Evolutionary conservation across 495 filamentous ascomycete species (phyloP).

Genomic region (Neurospora africana): DNA sequence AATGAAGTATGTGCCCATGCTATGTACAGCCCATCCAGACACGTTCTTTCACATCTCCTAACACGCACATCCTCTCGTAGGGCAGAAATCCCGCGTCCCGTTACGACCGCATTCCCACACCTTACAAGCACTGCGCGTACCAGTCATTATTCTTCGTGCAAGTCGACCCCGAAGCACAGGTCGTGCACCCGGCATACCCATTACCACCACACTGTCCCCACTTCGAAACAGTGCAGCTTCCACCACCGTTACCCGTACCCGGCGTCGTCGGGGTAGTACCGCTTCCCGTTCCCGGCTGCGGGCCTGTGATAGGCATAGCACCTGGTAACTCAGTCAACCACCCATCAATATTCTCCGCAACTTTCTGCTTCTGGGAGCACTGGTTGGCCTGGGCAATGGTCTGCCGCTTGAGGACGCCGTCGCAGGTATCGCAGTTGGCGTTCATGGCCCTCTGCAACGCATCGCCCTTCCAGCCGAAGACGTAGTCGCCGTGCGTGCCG

Average conservation of each 20-base stretch:
- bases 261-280: slow-evolving; percentile 6
- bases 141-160: slow-evolving; percentile 17
- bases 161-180: slow-evolving; percentile 16
- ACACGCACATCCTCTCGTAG: neutral
- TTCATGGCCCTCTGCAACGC: slow-evolving; percentile 31
- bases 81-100: neutral
- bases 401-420: slow-evolving; percentile 29
- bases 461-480: slow-evolving; percentile 33
- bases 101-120: neutral
- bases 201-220: slow-evolving; percentile 30
- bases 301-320: slow-evolving; percentile 3
- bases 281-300: slow-evolving; percentile 9
- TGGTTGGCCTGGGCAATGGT: slow-evolving; percentile 28
- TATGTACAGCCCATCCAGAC: neutral
- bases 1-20: neutral
- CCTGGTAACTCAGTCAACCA: slow-evolving; percentile 15
- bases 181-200: slow-evolving; percentile 20
- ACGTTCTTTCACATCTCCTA: neutral
- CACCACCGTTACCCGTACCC: slow-evolving; percentile 5
- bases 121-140: slow-evolving; percentile 19
- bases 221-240: slow-evolving; percentile 16
- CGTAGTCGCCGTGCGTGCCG: slow-evolving; percentile 31
- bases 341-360: slow-evolving; percentile 29
- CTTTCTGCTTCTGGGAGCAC: slow-evolving; percentile 21
- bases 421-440: slow-evolving; percentile 26